Evolutionary conservation across 2,329 filamentous ascomycete species (phyloP).

Genomic region (Fusarium papillatum): DNA sequence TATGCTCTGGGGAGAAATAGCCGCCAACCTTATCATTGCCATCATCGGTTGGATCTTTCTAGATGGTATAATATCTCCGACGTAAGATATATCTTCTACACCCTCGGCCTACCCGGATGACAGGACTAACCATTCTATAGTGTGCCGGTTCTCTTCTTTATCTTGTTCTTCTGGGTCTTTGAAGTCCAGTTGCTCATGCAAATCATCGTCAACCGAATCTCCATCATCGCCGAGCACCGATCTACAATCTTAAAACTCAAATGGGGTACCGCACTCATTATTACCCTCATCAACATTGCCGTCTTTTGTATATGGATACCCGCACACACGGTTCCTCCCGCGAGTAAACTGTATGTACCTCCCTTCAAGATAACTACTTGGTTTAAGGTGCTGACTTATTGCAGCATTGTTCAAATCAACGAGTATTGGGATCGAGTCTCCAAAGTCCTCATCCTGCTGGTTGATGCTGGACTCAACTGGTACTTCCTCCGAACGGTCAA

Average conservation of each 20-base stretch:
- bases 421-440: constrained; percentile 65
- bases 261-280: constrained; percentile 58
- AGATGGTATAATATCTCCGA: constrained; percentile 48
- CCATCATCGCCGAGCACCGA: constrained; percentile 59
- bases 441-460: constrained; percentile 64
- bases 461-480: constrained; percentile 65
- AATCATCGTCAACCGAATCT: constrained; percentile 68
- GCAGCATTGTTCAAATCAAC: constrained; percentile 58
- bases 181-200: constrained; percentile 66
- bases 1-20: constrained; percentile 62
- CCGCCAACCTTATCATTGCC: constrained; percentile 53
- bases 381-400: background rate
- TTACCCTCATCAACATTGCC: constrained; percentile 64
- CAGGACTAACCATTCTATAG: constrained; percentile 29
- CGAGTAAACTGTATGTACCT: constrained; percentile 48
- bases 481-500: constrained; percentile 65
- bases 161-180: constrained; percentile 57
- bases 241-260: constrained; percentile 56
- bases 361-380: too few species aligned
- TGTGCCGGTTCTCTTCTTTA: constrained; percentile 51
- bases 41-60: constrained; percentile 57
- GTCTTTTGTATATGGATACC: constrained; percentile 70
- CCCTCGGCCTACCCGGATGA: background rate
- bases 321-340: constrained; percentile 55
- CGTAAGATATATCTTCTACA: constrained; percentile 37